phyloP scores from a whole-genome alignment of 768 basidiomycete genomes.

The Tephrocybe rancida region DNA sequence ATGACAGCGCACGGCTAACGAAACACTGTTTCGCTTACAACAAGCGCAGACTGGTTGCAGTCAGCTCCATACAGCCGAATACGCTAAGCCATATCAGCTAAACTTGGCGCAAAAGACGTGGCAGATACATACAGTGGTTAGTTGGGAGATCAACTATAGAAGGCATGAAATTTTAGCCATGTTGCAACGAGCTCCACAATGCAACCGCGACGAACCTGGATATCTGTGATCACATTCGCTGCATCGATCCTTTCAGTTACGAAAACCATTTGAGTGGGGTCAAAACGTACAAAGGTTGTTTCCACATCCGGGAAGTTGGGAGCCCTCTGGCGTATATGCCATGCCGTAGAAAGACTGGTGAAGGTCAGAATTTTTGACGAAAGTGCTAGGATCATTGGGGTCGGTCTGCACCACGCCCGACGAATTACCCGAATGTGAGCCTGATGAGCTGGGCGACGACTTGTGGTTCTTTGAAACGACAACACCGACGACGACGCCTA shows the following conservation, averaged over 20 bases:
- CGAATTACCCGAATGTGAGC: conserved; percentile 8
- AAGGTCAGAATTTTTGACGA: conserved; percentile 67
- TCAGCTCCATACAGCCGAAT: conserved; percentile 87
- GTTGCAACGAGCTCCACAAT: neutral
- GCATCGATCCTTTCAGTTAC: neutral
- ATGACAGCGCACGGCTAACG: neutral
- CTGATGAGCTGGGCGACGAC: conserved; percentile 24
- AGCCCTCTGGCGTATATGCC: conserved; percentile 82
- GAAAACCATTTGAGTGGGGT: neutral
- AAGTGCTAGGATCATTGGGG: conserved; percentile 75
- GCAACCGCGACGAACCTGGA: conserved; percentile 54
- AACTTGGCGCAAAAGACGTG: conserved; percentile 7
- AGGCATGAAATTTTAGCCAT: neutral
- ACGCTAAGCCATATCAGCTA: conserved; percentile 36
- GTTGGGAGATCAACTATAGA: conserved; percentile 79
- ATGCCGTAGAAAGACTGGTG: conserved; percentile 82
- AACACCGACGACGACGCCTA: conserved; percentile 55
- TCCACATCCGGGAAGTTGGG: conserved; percentile 73
- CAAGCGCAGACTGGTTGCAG: conserved; percentile 80
- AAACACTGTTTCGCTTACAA: conserved; percentile 42
- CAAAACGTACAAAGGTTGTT: conserved; percentile 43
- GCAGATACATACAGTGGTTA: conserved; percentile 56
- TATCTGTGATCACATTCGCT: conserved; percentile 67
- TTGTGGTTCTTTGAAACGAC: conserved; percentile 47
- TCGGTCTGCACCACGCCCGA: conserved; percentile 28